phyloP scores from a whole-genome alignment of 495 filamentous ascomycete genomes.

The Hypoxylon subgilvum region DNA sequence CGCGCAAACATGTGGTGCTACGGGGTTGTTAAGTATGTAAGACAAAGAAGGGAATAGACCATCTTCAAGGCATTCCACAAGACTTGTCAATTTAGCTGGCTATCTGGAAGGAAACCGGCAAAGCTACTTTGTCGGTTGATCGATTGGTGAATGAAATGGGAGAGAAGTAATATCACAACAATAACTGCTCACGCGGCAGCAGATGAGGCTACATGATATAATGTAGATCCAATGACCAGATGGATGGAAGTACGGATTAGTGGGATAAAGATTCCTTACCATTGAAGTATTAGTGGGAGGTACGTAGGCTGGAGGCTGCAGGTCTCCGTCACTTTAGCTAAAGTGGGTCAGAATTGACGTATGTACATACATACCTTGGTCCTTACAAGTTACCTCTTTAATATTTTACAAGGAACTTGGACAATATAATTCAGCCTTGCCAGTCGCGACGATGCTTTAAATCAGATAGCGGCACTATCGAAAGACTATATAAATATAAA shows the following conservation, averaged over 20 bases:
- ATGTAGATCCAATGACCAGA: slow-evolving; percentile 13
- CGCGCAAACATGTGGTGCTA: slow-evolving; percentile 44
- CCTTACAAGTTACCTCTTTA: too few relatives aligned
- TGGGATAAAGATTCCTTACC: too few relatives aligned
- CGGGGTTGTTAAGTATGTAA: slow-evolving; percentile 32
- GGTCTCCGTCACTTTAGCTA: not conserved
- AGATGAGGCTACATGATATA: slow-evolving; percentile 25
- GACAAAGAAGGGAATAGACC: slow-evolving; percentile 13
- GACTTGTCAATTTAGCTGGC: not conserved
- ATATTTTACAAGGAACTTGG: too few relatives aligned
- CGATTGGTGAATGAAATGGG: slow-evolving; percentile 23
- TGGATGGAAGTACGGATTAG: not conserved
- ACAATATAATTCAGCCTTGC: too few relatives aligned
- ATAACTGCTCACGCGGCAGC: slow-evolving; percentile 24
- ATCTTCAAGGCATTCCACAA: slow-evolving; percentile 25
- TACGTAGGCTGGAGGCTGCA: not conserved
- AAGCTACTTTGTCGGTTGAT: not conserved
- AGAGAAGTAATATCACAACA: not conserved
- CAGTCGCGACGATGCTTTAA: too few relatives aligned
- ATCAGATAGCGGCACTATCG: too few relatives aligned
- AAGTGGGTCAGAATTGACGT: not conserved
- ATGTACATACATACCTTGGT: too few relatives aligned
- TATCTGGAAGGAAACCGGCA: not conserved
- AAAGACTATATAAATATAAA: too few relatives aligned
- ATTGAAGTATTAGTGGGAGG: too few relatives aligned